Percentiles rank a stretch among this genome's conserved stretches.
These are phyloP conservation scores for Cymodocea nodosa DNA, from an alignment of 116 monocot genomes.

Conservation along the genomic window DNA sequence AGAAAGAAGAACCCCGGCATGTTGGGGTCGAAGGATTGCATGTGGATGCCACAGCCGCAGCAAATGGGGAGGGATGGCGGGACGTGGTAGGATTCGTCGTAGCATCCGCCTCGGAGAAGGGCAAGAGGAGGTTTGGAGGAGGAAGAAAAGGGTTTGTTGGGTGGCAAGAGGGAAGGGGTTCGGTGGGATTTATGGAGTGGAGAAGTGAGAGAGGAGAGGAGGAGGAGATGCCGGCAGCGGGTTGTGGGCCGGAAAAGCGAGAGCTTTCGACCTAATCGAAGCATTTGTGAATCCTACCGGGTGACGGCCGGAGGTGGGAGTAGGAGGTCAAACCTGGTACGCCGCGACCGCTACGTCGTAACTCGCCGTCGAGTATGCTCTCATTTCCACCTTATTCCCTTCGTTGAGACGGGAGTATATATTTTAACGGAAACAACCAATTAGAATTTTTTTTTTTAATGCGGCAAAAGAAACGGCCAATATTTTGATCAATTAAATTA, in stretches of 20 bases:
- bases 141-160: background rate
- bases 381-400: too few species aligned
- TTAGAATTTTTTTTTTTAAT: too few species aligned
- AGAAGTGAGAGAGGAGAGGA: background rate
- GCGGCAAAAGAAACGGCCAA: too few species aligned
- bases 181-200: background rate
- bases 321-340: too few species aligned
- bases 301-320: too few species aligned
- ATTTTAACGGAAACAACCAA: too few species aligned
- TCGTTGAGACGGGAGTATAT: too few species aligned
- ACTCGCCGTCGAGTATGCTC: too few species aligned
- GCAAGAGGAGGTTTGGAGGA: conserved; percentile 15
- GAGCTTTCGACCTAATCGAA: conserved; percentile 1
- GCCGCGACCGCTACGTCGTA: too few species aligned
- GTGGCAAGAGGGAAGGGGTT: conserved; percentile 14
- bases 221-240: background rate
- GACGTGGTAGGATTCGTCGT: conserved; percentile 12
- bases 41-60: conserved; percentile 81
- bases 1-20: conserved; percentile 67
- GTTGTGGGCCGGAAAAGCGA: conserved; percentile 1
- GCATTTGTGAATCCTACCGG: background rate
- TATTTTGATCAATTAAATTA: too few species aligned
- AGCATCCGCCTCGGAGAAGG: conserved; percentile 35
- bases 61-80: conserved; percentile 33
- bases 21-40: conserved; percentile 52